Evolutionary conservation across 2,329 filamentous ascomycete genomes (phyloP).

Genomic region (Ophiostoma populinum): DNA sequence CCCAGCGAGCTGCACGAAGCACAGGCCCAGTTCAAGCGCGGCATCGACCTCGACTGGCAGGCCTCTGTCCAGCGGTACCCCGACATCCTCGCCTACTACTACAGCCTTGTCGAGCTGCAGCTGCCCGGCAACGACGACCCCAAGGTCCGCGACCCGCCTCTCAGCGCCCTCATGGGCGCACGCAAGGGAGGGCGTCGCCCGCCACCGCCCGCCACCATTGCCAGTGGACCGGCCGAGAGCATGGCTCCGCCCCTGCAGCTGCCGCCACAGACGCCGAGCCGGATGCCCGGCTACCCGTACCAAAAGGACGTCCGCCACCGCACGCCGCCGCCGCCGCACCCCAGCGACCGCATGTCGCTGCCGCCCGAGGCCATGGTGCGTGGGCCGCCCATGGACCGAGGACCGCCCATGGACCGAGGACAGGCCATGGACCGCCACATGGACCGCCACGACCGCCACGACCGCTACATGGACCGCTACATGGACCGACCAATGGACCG

Average conservation of each 20-base stretch:
- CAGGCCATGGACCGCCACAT: too few species aligned
- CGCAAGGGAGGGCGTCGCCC: slow-evolving; percentile 29
- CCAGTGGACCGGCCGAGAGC: slow-evolving; percentile 5
- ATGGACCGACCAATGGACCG: too few species aligned
- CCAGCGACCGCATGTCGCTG: slow-evolving; percentile 6
- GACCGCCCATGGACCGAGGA: too few species aligned
- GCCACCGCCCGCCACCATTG: slow-evolving; percentile 14
- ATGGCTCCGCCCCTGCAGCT: not conserved
- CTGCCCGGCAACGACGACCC: slow-evolving; percentile 46
- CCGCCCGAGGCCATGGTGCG: too few species aligned
- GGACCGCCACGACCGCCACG: too few species aligned
- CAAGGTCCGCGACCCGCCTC: slow-evolving; percentile 40
- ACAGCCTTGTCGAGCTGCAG: slow-evolving; percentile 48
- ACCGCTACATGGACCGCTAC: too few species aligned
- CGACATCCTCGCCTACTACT: slow-evolving; percentile 70
- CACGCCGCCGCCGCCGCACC: slow-evolving; percentile 10
- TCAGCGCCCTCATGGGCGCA: slow-evolving; percentile 33
- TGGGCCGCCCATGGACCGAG: too few species aligned
- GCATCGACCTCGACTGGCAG: slow-evolving; percentile 67
- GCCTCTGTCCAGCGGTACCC: slow-evolving; percentile 59
- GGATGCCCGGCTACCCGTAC: slow-evolving; percentile 5
- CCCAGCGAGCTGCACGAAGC: slow-evolving; percentile 46
- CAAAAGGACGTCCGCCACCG: slow-evolving; percentile 7
- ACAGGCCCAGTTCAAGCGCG: slow-evolving; percentile 48
- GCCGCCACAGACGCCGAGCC: not conserved